Evolutionary conservation across 345 rosid genomes (phyloP).

Genomic region (Lagerstroemia speciosa): DNA sequence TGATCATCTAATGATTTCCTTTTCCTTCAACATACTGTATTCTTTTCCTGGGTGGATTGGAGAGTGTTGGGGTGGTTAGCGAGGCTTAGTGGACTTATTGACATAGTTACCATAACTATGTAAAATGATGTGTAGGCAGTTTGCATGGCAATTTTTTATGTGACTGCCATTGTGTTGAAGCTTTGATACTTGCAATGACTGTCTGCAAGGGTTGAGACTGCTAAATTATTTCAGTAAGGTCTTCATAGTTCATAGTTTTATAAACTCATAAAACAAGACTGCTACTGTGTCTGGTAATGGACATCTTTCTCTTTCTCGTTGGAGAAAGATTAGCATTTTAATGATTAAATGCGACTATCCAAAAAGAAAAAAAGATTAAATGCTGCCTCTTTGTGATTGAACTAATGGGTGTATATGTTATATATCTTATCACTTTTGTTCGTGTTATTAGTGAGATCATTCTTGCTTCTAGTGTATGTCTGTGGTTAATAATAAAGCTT

Average conservation of each 20-base stretch:
- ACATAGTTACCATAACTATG: neutral
- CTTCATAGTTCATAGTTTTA: neutral
- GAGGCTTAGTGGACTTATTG: neutral
- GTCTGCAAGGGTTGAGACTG: neutral
- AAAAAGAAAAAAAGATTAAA: neutral
- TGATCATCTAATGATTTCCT: constrained; percentile 4
- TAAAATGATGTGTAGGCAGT: neutral
- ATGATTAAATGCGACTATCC: too few relatives aligned
- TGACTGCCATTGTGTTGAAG: neutral
- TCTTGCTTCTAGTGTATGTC: neutral
- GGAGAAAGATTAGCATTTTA: too few relatives aligned
- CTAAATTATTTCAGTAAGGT: neutral
- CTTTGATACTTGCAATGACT: neutral
- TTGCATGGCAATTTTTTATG: neutral
- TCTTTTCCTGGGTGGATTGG: too few relatives aligned
- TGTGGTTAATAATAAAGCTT: neutral
- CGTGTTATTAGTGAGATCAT: neutral
- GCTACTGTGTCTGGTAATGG: too few relatives aligned
- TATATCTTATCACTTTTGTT: neutral
- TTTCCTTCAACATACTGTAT: neutral
- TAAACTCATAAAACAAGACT: neutral
- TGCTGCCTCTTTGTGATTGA: neutral
- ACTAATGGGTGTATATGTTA: neutral
- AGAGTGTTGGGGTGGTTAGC: neutral
- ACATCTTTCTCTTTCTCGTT: too few relatives aligned